Evolutionary conservation across 208 protist species (phyloP).

Genomic region (Crithidia brevicula): DNA sequence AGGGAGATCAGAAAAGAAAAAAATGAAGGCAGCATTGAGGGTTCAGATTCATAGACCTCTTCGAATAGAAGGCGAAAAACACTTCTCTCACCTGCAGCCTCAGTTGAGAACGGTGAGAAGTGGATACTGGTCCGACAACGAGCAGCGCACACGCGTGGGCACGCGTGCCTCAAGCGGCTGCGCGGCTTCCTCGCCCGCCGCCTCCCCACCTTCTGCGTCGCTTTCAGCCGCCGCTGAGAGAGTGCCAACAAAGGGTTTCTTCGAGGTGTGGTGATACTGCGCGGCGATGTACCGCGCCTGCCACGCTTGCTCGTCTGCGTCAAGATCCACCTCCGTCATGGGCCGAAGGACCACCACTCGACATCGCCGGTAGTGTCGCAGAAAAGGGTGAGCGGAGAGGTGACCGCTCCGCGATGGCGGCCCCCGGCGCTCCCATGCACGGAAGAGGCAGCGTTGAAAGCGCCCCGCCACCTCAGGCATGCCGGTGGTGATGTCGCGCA

Average conservation of each 20-base stretch:
- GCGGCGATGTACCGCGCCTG: conserved; percentile 31
- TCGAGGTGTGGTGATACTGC: conserved; percentile 5
- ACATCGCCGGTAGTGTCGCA: conserved; percentile 42
- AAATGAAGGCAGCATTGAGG: too few species aligned
- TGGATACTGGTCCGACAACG: conserved; percentile 77
- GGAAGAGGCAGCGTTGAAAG: conserved; percentile 78
- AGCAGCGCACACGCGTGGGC: conserved; percentile 42
- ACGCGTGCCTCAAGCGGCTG: conserved; percentile 13
- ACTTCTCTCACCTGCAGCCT: conserved; percentile 3
- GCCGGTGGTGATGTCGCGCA: too few species aligned
- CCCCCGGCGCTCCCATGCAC: conserved; percentile 26
- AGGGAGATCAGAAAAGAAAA: too few species aligned
- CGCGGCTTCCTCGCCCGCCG: background rate
- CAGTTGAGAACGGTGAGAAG: conserved; percentile 63
- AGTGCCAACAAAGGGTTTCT: background rate
- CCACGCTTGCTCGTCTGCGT: conserved; percentile 47
- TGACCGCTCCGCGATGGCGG: conserved; percentile 39
- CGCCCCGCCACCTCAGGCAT: conserved; percentile 67
- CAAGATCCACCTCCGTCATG: conserved; percentile 44
- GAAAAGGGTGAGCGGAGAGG: conserved; percentile 40
- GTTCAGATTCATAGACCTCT: too few species aligned
- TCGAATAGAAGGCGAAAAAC: too few species aligned
- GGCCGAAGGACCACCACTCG: conserved; percentile 67
- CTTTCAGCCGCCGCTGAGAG: background rate
- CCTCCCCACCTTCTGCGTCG: conserved; percentile 1